These are phyloP conservation scores for Plasmodium adleri DNA, from an alignment of 169 alveolate genomes.

Conservation along the genomic window DNA sequence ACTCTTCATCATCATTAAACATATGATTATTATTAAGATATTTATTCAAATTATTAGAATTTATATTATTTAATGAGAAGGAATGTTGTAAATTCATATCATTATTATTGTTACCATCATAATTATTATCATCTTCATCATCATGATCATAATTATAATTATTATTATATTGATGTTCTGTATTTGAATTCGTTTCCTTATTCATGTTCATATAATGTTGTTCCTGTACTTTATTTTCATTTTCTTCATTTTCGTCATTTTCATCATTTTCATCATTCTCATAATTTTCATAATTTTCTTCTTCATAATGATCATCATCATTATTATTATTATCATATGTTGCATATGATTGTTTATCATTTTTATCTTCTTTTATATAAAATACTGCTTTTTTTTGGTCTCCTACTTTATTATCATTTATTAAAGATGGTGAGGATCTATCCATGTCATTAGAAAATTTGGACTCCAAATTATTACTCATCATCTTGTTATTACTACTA, in stretches of 20 bases:
- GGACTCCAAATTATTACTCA: constrained; percentile 11
- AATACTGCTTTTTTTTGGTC: no score
- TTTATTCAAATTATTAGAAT: not conserved
- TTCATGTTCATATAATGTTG: constrained; percentile 2
- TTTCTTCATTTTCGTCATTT: not conserved
- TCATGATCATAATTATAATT: not conserved
- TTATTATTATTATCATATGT: constrained; percentile 12
- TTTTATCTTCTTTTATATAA: no score
- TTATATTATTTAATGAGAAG: no score
- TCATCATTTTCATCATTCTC: constrained; percentile 7
- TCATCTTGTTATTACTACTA: constrained; percentile 8
- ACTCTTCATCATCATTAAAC: constrained; percentile 2
- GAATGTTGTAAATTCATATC: not conserved
- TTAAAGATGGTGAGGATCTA: not conserved
- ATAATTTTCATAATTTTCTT: not conserved
- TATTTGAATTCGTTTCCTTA: not conserved
- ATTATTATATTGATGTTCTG: not conserved
- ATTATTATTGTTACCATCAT: constrained; percentile 6
- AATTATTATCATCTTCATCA: not conserved
- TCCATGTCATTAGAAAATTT: constrained; percentile 12
- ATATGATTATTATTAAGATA: not conserved
- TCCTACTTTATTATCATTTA: no score
- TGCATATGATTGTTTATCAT: no score
- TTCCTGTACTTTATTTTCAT: not conserved
- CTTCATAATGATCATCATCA: constrained; percentile 6